phyloP scores from a whole-genome alignment of 2,329 filamentous ascomycete species.

The Gaeumannomyces tritici region DNA sequence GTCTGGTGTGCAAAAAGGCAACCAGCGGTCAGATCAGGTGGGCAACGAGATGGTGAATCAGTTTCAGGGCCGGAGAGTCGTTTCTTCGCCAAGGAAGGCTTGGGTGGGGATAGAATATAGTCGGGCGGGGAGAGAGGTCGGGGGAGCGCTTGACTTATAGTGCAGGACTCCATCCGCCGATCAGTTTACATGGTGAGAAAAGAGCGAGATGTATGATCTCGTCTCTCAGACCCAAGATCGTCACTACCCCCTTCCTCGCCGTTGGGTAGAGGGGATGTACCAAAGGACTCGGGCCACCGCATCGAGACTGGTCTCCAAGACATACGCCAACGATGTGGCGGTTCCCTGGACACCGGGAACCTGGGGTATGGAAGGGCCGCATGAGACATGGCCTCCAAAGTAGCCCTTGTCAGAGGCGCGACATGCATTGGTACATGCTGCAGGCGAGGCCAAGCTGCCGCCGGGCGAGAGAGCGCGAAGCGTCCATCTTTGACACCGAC shows the following conservation, averaged over 20 bases:
- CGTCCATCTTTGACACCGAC: not conserved
- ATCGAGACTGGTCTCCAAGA: not conserved
- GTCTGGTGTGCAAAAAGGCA: not conserved
- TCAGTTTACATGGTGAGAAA: not conserved
- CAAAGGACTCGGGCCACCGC: not conserved
- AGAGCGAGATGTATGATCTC: not conserved
- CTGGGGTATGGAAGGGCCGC: not conserved
- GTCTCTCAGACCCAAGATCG: no score
- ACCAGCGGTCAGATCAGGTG: not conserved
- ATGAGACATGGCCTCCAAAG: not conserved
- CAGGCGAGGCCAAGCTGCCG: no score
- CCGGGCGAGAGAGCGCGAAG: no score
- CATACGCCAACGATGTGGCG: not conserved
- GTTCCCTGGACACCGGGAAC: not conserved
- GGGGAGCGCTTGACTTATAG: not conserved
- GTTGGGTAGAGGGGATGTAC: not conserved
- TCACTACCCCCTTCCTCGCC: not conserved
- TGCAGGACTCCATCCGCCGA: not conserved
- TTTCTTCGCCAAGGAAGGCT: not conserved
- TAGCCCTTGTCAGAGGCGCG: not conserved
- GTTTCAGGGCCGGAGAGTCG: not conserved
- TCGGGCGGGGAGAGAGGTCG: not conserved
- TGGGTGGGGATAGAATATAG: not conserved
- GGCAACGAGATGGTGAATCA: not conserved
- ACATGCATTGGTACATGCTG: not conserved